These are phyloP conservation scores for Patellifolia procumbens DNA, from an alignment of 179 eudicot genomes.

Conservation along the genomic window DNA sequence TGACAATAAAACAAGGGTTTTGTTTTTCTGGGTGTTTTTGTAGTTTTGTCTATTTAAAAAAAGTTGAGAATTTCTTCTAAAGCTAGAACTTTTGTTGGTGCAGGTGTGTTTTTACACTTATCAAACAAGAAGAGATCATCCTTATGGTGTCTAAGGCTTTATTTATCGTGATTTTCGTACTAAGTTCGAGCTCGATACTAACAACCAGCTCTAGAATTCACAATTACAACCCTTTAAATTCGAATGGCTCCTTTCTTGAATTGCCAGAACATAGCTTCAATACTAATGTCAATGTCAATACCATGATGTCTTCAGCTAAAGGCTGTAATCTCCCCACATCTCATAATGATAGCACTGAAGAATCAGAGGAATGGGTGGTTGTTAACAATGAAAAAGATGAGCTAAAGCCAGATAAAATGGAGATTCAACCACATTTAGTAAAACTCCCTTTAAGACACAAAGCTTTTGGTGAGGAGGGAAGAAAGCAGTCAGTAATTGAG, in stretches of 20 bases:
- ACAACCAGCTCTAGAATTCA: constrained; percentile 24
- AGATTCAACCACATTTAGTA: constrained; percentile 34
- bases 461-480: constrained; percentile 22
- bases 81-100: constrained; percentile 22
- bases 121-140: constrained; percentile 27
- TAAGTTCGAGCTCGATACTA: constrained; percentile 32
- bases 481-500: constrained; percentile 43
- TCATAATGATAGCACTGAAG: constrained; percentile 18
- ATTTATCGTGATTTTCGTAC: constrained; percentile 29
- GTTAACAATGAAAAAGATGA: constrained; percentile 14
- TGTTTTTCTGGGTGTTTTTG: not conserved
- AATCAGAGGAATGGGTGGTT: constrained; percentile 21
- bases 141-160: constrained; percentile 46
- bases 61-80: constrained; percentile 18
- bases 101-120: constrained; percentile 29
- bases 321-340: constrained; percentile 48
- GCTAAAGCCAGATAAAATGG: not conserved
- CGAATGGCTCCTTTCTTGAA: constrained; percentile 49
- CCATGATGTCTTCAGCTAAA: constrained; percentile 39
- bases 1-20: not conserved
- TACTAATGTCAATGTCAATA: constrained; percentile 37
- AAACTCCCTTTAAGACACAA: constrained; percentile 66
- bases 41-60: not conserved
- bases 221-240: constrained; percentile 23
- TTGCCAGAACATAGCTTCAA: constrained; percentile 49